Evolutionary conservation across 2,329 filamentous ascomycete species (phyloP).

Genomic region (Kalmusia sp.): DNA sequence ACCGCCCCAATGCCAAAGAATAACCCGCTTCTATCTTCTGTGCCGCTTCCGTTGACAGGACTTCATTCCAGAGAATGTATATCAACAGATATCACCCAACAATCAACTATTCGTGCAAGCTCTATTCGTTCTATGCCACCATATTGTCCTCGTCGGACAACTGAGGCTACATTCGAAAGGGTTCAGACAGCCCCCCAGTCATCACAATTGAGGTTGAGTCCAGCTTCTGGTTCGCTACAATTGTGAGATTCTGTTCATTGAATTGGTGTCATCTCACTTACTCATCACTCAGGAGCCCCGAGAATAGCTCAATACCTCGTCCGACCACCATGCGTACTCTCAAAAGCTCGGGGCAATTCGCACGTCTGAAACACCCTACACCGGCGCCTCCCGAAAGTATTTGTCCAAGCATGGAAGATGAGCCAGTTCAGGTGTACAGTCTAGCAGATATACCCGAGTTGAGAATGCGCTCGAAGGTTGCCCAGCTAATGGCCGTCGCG

Average conservation of each 20-base stretch:
- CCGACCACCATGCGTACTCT: slow-evolving; percentile 5
- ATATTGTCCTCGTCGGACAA: too few species aligned
- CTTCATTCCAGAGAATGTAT: too few species aligned
- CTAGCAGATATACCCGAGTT: slow-evolving; percentile 24
- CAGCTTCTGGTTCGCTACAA: too few species aligned
- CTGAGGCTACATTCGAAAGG: too few species aligned
- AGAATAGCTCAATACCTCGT: background rate
- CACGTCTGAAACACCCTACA: background rate
- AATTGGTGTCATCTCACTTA: too few species aligned
- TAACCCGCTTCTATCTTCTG: background rate
- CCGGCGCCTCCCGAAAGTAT: background rate
- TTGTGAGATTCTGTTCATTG: too few species aligned
- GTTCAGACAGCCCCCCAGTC: too few species aligned
- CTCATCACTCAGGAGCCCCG: too few species aligned
- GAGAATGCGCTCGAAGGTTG: slow-evolving; percentile 19
- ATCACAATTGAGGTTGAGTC: too few species aligned
- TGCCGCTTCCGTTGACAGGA: background rate
- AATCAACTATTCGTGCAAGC: too few species aligned
- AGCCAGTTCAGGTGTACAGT: background rate
- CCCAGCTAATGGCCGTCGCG: slow-evolving; percentile 25
- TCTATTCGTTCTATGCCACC: too few species aligned
- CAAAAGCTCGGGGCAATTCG: background rate
- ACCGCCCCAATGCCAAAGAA: background rate
- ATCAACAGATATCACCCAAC: too few species aligned
- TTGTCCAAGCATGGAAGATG: background rate